Evolutionary conservation across 2,329 filamentous ascomycete genomes (phyloP).

Genomic region (Emmonsia crescens): DNA sequence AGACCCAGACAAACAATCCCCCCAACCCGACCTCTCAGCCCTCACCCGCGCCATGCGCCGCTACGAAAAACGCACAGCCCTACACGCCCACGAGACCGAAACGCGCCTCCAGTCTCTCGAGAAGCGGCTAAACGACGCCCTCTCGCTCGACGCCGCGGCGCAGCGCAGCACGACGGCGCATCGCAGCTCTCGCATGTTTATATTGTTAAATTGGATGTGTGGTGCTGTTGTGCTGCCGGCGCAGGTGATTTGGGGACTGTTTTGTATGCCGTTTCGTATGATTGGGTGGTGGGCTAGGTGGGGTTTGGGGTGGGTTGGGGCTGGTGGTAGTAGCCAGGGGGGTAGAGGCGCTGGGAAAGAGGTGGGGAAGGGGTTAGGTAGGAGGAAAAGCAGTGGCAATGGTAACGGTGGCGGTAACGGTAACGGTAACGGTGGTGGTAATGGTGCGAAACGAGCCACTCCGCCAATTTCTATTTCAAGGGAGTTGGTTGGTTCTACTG

Average conservation of each 20-base stretch:
- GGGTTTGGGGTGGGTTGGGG: background rate
- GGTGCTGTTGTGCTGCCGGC: conserved; percentile 27
- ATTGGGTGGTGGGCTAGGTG: background rate
- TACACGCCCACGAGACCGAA: conserved; percentile 66
- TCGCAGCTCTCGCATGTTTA: conserved; percentile 16
- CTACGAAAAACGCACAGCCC: conserved; percentile 78
- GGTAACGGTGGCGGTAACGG: background rate
- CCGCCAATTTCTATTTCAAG: background rate
- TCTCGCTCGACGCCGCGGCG: conserved; percentile 54
- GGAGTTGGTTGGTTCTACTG: background rate
- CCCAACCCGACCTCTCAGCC: conserved; percentile 77
- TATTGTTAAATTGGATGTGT: conserved; percentile 28
- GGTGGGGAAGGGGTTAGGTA: background rate
- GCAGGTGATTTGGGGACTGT: conserved; percentile 16
- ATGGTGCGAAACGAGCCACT: background rate
- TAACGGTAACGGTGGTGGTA: background rate
- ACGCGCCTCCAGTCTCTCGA: conserved; percentile 63
- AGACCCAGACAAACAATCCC: conserved; percentile 41
- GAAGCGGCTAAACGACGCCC: conserved; percentile 59
- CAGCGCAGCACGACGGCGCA: conserved; percentile 13
- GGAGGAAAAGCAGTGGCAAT: background rate
- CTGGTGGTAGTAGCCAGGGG: background rate
- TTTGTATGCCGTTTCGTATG: background rate
- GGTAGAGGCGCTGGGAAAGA: background rate
- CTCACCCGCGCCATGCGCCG: conserved; percentile 78